These are phyloP conservation scores for Macrolepiota fuliginosa DNA, from an alignment of 768 basidiomycete genomes.

Conservation along the genomic window DNA sequence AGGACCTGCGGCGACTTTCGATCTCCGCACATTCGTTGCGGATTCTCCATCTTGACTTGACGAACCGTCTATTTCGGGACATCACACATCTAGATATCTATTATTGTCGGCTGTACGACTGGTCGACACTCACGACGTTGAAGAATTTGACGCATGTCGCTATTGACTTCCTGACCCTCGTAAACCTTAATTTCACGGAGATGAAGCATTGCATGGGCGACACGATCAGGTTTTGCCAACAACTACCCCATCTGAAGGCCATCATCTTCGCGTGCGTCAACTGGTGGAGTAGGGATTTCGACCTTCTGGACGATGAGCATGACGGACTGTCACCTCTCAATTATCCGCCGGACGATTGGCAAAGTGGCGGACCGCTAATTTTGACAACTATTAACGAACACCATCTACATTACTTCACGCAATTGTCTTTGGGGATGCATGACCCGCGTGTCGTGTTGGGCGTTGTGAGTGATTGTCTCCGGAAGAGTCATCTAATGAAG, in stretches of 20 bases:
- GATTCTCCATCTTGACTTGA: neutral
- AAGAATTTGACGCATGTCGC: constrained; percentile 1
- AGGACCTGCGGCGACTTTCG: constrained; percentile 3
- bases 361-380: neutral
- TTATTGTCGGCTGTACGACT: constrained; percentile 1
- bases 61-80: constrained; percentile 3
- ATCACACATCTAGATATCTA: constrained; percentile 10
- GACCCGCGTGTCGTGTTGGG: constrained; percentile 8
- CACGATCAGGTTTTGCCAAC: neutral
- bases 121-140: constrained; percentile 2
- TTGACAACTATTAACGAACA: neutral
- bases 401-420: constrained; percentile 6
- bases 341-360: neutral
- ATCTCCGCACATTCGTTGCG: neutral
- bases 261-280: constrained; percentile 7
- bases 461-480: neutral
- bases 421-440: constrained; percentile 3
- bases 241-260: neutral
- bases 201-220: constrained; percentile 2
- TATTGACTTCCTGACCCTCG: constrained; percentile 1
- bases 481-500: constrained; percentile 1
- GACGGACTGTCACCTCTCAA: neutral
- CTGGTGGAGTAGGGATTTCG: neutral
- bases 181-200: neutral
- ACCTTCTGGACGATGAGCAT: constrained; percentile 1